Percentiles rank a stretch among this genome's conserved stretches.
phyloP scores from a whole-genome alignment of 2,329 filamentous ascomycete genomes.

The Cercospora zeae-maydis region DNA sequence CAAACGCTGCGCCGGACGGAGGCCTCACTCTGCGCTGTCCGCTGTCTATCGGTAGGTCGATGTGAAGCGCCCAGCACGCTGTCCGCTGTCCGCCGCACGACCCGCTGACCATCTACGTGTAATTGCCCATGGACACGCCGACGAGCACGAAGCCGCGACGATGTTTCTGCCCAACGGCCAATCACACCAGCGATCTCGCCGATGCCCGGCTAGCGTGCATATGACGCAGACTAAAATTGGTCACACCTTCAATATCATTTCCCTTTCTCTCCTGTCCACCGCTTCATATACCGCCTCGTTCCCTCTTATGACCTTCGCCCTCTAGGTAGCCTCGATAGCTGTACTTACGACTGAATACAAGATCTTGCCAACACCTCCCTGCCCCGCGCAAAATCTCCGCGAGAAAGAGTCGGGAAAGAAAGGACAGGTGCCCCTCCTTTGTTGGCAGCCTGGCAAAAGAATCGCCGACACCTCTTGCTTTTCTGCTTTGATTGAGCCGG shows the following conservation, averaged over 20 bases:
- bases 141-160: neutral
- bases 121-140: neutral
- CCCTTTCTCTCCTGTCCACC: neutral
- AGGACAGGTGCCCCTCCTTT: constrained; percentile 19
- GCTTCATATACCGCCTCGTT: constrained; percentile 18
- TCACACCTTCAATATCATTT: constrained; percentile 8
- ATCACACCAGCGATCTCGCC: neutral
- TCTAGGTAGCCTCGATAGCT: constrained; percentile 30
- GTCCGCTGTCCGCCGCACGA: neutral
- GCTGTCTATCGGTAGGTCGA: neutral
- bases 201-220: constrained; percentile 6
- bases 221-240: constrained; percentile 14
- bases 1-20: neutral
- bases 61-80: neutral
- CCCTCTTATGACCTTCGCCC: constrained; percentile 13
- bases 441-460: constrained; percentile 14
- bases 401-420: constrained; percentile 15
- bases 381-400: neutral
- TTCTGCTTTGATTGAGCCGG: constrained; percentile 13
- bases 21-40: neutral
- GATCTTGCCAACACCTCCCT: constrained; percentile 5
- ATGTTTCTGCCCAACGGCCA: constrained; percentile 11
- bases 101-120: neutral
- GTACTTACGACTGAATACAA: constrained; percentile 26
- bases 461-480: constrained; percentile 14